Percentiles rank a stretch among this genome's conserved stretches.
Evolutionary conservation across 441 rosid species (phyloP).

Genomic region (Viola pubescens): DNA sequence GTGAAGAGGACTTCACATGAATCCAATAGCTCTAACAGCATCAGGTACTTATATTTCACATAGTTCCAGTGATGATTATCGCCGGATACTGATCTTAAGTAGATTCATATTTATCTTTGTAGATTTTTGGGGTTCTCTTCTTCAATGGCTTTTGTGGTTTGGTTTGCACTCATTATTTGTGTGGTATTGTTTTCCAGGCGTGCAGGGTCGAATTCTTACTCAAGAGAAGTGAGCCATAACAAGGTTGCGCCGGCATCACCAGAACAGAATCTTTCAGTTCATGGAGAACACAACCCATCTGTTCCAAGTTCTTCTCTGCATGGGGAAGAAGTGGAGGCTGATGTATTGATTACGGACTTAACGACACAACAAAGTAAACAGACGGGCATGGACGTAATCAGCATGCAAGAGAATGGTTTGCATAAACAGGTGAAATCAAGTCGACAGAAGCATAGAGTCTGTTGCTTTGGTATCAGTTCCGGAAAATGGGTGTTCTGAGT

Average conservation of each 20-base stretch:
- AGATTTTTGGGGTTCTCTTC: no score
- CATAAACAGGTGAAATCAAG: constrained; percentile 19
- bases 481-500: background rate
- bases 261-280: constrained; percentile 22
- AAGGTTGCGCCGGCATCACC: constrained; percentile 59
- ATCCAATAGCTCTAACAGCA: constrained; percentile 26
- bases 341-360: constrained; percentile 18
- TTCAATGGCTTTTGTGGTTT: background rate
- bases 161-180: background rate
- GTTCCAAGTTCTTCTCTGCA: constrained; percentile 11
- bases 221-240: constrained; percentile 50
- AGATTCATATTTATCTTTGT: no score
- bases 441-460: constrained; percentile 22
- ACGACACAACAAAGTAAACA: constrained; percentile 16
- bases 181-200: constrained; percentile 28
- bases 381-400: constrained; percentile 12
- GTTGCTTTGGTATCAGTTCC: constrained; percentile 33
- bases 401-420: constrained; percentile 16
- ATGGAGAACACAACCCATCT: constrained; percentile 23
- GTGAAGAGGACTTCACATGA: constrained; percentile 36
- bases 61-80: background rate
- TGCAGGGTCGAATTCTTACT: constrained; percentile 36
- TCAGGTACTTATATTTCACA: constrained; percentile 28
- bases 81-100: background rate
- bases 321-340: constrained; percentile 17